phyloP scores from a whole-genome alignment of 371 early-diverging fungal species.

The Chytridium lagenaria region DNA sequence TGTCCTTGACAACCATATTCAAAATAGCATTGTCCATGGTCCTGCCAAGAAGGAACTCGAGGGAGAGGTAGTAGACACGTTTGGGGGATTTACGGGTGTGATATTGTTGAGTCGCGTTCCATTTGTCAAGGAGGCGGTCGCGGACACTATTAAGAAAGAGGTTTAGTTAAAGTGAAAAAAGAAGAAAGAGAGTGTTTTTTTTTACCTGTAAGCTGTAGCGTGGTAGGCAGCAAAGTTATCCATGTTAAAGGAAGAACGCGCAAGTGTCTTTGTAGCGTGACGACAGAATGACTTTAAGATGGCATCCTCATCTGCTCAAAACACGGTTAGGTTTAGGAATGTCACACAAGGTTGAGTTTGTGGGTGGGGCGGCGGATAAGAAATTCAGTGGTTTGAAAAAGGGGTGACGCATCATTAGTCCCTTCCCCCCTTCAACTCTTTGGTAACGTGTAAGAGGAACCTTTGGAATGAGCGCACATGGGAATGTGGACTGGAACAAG shows the following conservation, averaged over 20 bases:
- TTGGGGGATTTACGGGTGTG: conserved; percentile 76
- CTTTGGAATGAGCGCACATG: no score
- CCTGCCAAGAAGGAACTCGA: conserved; percentile 92
- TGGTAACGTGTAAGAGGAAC: no score
- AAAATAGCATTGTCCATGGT: conserved; percentile 93
- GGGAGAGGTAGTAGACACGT: conserved; percentile 91
- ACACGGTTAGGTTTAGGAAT: neutral
- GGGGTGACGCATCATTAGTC: no score
- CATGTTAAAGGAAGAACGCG: conserved; percentile 80
- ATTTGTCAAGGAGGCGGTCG: conserved; percentile 83
- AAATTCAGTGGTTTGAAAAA: no score
- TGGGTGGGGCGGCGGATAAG: no score
- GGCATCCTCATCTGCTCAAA: conserved; percentile 59
- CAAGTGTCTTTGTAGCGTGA: conserved; percentile 81
- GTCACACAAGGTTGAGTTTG: no score
- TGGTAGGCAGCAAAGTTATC: conserved; percentile 86
- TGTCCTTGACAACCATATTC: conserved; percentile 75
- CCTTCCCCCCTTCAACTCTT: no score
- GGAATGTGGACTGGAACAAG: neutral
- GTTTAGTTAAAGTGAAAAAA: neutral
- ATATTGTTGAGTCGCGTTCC: conserved; percentile 86
- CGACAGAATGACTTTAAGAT: conserved; percentile 79
- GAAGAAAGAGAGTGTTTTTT: no score
- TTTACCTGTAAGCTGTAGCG: conserved; percentile 80
- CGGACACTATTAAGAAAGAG: conserved; percentile 64